Base-by-base conservation (phyloP, 768 basidiomycete genomes). In the Phaffia australis region DNA sequence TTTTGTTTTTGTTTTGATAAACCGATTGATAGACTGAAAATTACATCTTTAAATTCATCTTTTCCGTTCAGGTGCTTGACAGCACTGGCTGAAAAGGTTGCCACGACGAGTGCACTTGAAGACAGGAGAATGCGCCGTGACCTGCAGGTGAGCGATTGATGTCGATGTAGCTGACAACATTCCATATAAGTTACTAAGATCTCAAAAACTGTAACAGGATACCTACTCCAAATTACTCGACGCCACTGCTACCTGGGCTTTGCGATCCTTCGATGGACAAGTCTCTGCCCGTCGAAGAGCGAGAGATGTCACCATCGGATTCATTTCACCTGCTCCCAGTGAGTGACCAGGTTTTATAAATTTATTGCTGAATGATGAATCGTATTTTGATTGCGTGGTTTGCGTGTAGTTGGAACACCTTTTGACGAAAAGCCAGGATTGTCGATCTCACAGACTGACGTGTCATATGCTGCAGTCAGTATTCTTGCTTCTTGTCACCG, bases 31-130 rank as follows among this genome's bases (percentile, higher is more conserved):
- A 48, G 47, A 69, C 9, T 23, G n/a, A 4, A 27, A 5, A 14
- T 48, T 19, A 29, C 19, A 48, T 4, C 11, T 14, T 27, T 11
- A 18, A 35, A 7, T 48, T 7, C 19, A 19, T n/a, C 42, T n/a
- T n/a, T n/a, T n/a, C n/a, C n/a, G n/a, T 7, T 30, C 66, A 91
- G 88, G 65, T 90, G 88, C 75, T 76, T 90, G 49, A 83, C 83
- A n/a, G 81, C 86, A 0, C 75, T 94, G 23, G 84, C 87, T 0
- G 88, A 89, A 69, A 90, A 91, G 74, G 78, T 93, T 46, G 83
- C 85, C 1, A 89, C 91, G 73, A 97, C 92, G 0, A 85, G 87
- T 6, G 90, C 90, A 0, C 81, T 94, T 76, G 94, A 97, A 66
- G 95, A 99, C 76, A 82, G 84, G 27, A 82, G 88, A 49, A 78